A percentile compares a stretch with the other conserved stretches of the same genome.
Evolutionary conservation across 306 rosid species (phyloP).

Genomic region (Citrullus colocynthis): DNA sequence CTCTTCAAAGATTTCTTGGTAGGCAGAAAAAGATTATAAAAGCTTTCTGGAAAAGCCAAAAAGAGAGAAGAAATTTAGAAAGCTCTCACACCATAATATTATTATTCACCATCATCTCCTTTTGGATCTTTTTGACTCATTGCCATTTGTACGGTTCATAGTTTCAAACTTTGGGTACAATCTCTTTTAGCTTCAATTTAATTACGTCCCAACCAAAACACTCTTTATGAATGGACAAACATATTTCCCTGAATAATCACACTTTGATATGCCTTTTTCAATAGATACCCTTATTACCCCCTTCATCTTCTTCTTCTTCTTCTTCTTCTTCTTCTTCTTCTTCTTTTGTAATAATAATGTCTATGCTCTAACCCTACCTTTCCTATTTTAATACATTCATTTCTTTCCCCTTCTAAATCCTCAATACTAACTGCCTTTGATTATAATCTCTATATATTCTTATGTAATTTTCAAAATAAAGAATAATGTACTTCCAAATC

Average conservation of each 20-base stretch:
- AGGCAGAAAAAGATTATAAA: background rate
- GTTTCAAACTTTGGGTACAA: too few relatives aligned
- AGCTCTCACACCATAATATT: background rate
- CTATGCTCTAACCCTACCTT: background rate
- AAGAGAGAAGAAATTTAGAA: background rate
- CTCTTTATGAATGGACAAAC: background rate
- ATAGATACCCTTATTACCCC: background rate
- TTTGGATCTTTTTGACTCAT: background rate
- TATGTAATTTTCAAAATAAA: too few relatives aligned
- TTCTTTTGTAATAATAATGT: background rate
- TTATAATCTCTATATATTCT: too few relatives aligned
- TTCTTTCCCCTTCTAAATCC: background rate
- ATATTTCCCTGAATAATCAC: background rate
- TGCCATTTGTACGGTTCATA: background rate
- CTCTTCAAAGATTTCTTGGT: constrained; percentile 1
- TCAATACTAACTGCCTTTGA: background rate
- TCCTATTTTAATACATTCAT: background rate
- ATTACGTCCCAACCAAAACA: background rate
- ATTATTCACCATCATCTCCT: background rate
- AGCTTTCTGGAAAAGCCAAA: constrained; percentile 2
- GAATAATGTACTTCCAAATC: too few relatives aligned
- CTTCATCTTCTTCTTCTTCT: background rate
- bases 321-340: accelerated
- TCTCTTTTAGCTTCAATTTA: background rate
- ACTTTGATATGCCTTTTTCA: background rate